phyloP scores from a whole-genome alignment of 106 monocot species.

The Platanthera zijinensis region DNA sequence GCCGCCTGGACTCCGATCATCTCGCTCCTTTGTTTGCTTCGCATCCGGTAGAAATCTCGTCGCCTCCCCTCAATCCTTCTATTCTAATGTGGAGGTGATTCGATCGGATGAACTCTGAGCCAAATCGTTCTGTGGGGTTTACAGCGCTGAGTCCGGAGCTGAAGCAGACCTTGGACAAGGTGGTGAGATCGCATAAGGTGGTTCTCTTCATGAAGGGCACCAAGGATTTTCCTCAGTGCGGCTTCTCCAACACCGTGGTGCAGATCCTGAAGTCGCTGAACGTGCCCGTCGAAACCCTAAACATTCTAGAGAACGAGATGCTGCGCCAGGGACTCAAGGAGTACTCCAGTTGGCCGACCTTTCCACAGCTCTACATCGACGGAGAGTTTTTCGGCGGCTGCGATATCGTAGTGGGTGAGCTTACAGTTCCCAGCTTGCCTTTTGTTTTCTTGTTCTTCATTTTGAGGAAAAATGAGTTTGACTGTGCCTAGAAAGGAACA shows the following conservation, averaged over 20 bases:
- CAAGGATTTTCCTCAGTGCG: constrained; percentile 93
- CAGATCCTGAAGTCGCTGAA: constrained; percentile 70
- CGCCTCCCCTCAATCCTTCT: not conserved
- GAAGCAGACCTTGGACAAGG: constrained; percentile 66
- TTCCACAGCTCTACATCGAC: constrained; percentile 92
- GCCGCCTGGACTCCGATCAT: not conserved
- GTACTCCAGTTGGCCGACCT: constrained; percentile 95
- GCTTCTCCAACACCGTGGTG: constrained; percentile 85
- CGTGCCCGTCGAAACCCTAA: constrained; percentile 74
- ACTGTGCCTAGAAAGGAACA: no score
- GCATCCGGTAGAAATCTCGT: constrained; percentile 24
- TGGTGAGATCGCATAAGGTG: constrained; percentile 70
- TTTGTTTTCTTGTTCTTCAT: not conserved
- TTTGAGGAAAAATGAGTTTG: no score
- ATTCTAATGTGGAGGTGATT: not conserved
- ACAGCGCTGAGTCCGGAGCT: constrained; percentile 60
- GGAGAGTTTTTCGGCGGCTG: constrained; percentile 95
- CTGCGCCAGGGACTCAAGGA: constrained; percentile 85
- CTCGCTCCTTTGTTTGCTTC: constrained; percentile 23
- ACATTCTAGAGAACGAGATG: constrained; percentile 72
- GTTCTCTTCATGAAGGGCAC: constrained; percentile 90
- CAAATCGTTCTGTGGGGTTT: not conserved
- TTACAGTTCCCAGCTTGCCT: not conserved
- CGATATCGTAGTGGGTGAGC: constrained; percentile 76
- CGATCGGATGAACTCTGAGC: not conserved